These are phyloP conservation scores for Mesembryanthemum crystallinum DNA, from an alignment of 148 eudicot species.

Conservation along the genomic window DNA sequence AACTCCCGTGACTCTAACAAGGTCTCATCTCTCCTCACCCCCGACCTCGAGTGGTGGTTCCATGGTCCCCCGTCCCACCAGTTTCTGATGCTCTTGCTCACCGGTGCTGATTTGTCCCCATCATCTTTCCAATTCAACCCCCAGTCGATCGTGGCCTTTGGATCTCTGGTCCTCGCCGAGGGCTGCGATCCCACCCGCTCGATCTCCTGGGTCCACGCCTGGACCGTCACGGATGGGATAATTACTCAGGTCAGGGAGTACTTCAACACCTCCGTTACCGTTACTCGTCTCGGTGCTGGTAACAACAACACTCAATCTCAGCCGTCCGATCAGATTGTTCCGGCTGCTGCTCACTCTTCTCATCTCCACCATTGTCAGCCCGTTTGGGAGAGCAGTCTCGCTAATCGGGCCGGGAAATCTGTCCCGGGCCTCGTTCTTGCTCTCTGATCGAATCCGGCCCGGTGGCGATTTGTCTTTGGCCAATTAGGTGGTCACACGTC, in stretches of 20 bases:
- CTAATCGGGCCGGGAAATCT: constrained; percentile 57
- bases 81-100: constrained; percentile 65
- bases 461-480: background rate
- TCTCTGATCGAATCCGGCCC: constrained; percentile 9
- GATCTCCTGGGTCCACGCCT: constrained; percentile 75
- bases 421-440: constrained; percentile 79
- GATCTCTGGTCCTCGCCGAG: constrained; percentile 51
- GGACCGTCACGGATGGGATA: constrained; percentile 71
- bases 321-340: constrained; percentile 21
- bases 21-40: constrained; percentile 50
- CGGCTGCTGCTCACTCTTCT: background rate
- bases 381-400: constrained; percentile 58
- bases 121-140: constrained; percentile 38
- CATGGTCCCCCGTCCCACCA: constrained; percentile 81
- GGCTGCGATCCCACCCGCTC: constrained; percentile 51
- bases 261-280: constrained; percentile 73
- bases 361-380: constrained; percentile 29
- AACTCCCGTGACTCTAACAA: constrained; percentile 47
- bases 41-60: constrained; percentile 80
- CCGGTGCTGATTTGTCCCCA: constrained; percentile 26
- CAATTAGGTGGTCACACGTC: background rate
- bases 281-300: constrained; percentile 42
- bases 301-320: background rate
- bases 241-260: constrained; percentile 68
- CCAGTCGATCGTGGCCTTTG: constrained; percentile 44